Conservation (phyloP, 208 protist genomes). For the Leishmania tropica region DNA sequence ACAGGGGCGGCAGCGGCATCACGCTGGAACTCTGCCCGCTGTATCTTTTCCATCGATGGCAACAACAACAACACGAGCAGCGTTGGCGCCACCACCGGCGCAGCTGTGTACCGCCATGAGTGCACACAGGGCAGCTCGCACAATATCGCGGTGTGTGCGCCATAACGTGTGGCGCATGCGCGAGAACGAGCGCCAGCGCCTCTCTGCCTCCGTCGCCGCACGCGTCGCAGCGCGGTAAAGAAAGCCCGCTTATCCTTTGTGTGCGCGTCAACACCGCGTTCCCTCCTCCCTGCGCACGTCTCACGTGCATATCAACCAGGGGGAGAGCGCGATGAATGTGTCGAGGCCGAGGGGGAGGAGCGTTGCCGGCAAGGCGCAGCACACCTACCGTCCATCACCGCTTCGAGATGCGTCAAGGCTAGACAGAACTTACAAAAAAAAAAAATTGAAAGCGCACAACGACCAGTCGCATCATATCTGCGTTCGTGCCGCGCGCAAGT, state of each 20-base stretch:
- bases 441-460: neutral
- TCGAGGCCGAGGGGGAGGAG: too few species aligned
- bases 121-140: neutral
- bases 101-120: conserved; percentile 23
- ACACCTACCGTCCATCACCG: neutral
- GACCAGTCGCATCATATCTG: neutral
- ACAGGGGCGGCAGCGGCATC: conserved; percentile 1
- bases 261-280: neutral
- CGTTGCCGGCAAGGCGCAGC: neutral
- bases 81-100: conserved; percentile 6
- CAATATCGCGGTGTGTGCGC: conserved; percentile 14
- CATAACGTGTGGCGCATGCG: conserved; percentile 17
- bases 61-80: neutral
- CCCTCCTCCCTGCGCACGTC: too few species aligned
- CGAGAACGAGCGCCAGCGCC: neutral
- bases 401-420: neutral
- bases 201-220: conserved; percentile 8
- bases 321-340: too few species aligned
- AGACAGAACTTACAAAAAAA: neutral
- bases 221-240: conserved; percentile 1
- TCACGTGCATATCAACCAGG: neutral
- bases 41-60: neutral
- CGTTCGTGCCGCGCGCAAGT: too few species aligned
- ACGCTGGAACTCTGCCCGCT: neutral
- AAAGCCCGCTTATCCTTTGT: neutral